Base-by-base conservation (phyloP, 2,329 filamentous ascomycete species). In the Ilyonectria mors-panacis region DNA sequence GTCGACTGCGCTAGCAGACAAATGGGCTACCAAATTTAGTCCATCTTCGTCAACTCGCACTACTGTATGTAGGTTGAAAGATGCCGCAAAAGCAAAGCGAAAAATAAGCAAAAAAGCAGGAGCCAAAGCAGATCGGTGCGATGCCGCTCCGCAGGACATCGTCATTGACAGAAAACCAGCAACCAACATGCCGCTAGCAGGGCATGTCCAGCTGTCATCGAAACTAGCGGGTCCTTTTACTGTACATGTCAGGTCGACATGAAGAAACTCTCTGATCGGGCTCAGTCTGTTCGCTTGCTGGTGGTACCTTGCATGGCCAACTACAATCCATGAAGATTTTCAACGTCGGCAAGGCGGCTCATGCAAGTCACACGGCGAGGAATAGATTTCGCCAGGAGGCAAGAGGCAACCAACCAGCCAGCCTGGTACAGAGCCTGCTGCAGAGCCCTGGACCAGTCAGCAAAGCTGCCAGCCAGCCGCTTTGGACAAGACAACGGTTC, bases 121-220 rank as follows among this genome's bases (percentile, higher is more conserved):
- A 28, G 30, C 19, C 35, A 42, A 45, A 53, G 45, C 60, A 68
- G 67, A 69, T 74, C 67, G 57, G 44, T 58, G 50, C 45, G 65
- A 73, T 72, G 69, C 66, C 72, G 58, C 68, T 50, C 51, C 57
- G 57, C 63, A 68, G 53, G 33, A 51, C 65, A 42, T 55, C 50
- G 42, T 50, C 48, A 58, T 39, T 45, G 51, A 53, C 42, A 17
- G 28, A 15, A 57, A 45, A 33, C 39, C 51, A 53, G 19, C 15
- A 47, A 23, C 48, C 17, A 50, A 23, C 42, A 50, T 53, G 28
- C 21, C 51, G 51, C 57, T 60, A 61, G 13, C 58, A 26, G 21
- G 8, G 26, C 44, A 45, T 45, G 45, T 23, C 53, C 53, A 53
- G 63, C 63, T 65, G 56, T 55, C 63, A 61, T 51, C 19, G 48